These are phyloP conservation scores for Aphanomyces astaci DNA, from an alignment of 352 stramenopile species.

Conservation along the genomic window DNA sequence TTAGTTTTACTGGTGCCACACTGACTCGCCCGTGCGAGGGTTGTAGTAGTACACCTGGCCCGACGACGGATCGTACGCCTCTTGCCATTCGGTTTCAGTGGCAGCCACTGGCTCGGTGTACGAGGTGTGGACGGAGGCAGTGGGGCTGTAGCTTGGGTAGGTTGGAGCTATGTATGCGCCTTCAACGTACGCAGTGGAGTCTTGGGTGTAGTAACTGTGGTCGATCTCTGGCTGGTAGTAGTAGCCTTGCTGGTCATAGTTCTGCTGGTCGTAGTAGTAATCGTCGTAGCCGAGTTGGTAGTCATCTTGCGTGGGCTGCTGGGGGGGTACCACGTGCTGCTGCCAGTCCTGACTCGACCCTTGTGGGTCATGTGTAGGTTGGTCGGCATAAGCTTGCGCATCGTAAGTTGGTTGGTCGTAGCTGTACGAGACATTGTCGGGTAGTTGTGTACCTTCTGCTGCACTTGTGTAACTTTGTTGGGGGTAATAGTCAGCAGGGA, in stretches of 20 bases:
- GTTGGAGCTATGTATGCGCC: too few species aligned
- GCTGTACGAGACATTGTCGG: neutral
- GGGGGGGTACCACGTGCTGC: neutral
- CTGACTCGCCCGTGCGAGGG: conserved; percentile 12
- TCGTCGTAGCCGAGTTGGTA: neutral
- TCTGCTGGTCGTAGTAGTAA: neutral
- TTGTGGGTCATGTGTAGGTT: too few species aligned
- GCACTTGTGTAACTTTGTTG: neutral
- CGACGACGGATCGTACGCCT: conserved; percentile 1
- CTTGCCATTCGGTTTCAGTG: conserved; percentile 5
- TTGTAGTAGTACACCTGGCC: conserved; percentile 20
- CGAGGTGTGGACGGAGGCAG: too few species aligned
- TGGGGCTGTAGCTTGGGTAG: too few species aligned
- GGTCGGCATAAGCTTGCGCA: neutral
- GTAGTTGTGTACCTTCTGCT: too few species aligned
- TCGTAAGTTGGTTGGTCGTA: neutral
- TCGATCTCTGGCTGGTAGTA: neutral
- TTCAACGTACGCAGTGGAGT: neutral
- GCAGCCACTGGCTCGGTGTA: neutral
- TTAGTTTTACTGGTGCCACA: conserved; percentile 21
- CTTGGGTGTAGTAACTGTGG: neutral
- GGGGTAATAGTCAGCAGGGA: too few species aligned
- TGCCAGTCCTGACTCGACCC: too few species aligned
- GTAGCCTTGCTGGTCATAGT: neutral
- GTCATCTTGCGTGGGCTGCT: neutral